Base-by-base conservation (phyloP, 2,329 filamentous ascomycete genomes). In the Meredithiella fracta region DNA sequence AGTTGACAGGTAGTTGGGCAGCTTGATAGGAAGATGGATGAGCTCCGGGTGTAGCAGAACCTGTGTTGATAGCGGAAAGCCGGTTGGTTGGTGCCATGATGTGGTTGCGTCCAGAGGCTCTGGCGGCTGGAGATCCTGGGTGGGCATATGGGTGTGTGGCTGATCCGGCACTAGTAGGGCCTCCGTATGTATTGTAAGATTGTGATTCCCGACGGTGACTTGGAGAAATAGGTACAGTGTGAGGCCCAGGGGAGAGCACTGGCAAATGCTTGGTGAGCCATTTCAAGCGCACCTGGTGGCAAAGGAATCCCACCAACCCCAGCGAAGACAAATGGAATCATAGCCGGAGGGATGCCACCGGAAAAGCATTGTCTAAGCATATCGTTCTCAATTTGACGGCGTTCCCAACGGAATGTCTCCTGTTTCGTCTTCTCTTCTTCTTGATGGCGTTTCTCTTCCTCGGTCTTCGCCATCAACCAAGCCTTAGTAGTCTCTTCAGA, bases 261-360 rank as follows among this genome's bases (percentile, higher is more conserved):
- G 22, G 5, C 44, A 22, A n/a, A 23, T 8, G 44, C 22, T 49
- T 85, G 81, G 64, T 86, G 83, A 11, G 79, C 77, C 76, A 77
- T 82, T 64, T 87, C 83, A 54, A 85, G 62, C 2, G 78, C 77
- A 31, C 76, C 73, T 60, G 78, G 79, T 20, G 81, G 73, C 26
- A 83, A 67, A 55, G 73, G 71, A 37, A 79, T 80, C 40, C 81
- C 82, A 49, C 77, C 77, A 73, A 87, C 82, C 47, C 82, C 82
- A 11, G 82, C 78, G 67, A 90, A 88, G 23, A 90, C 80, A 58
- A 87, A 70, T 5, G 85, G 85, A 25, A 89, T 76, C 75, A 89
- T 79, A 37, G 82, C 75, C 11, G 85, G 83, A 8, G 85, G 85
- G 53, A 90, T 79, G 9, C 85, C 84, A 38, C 81, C 79, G 55